These are phyloP conservation scores for Scenedesmus sp. DNA, from an alignment of 163 green algal genomes.

Conservation along the genomic window DNA sequence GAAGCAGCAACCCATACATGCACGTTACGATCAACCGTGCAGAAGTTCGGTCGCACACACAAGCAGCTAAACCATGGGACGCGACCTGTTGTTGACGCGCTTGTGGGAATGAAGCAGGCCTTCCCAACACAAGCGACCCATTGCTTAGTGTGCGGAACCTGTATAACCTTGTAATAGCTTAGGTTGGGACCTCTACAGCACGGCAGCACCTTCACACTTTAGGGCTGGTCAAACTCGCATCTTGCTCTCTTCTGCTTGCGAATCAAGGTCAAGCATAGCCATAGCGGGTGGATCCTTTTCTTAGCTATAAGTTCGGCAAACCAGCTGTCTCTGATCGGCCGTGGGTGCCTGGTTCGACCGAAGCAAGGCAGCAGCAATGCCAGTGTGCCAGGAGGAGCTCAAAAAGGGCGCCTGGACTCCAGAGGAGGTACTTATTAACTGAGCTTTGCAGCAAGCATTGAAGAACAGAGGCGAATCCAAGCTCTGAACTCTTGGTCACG, in stretches of 20 bases:
- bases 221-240: slow-evolving; percentile 7
- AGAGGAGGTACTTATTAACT: slow-evolving; percentile 52
- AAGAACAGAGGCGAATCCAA: not conserved
- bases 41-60: not conserved
- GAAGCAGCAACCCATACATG: too few species aligned
- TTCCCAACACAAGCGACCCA: not conserved
- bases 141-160: not conserved
- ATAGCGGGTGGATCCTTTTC: not conserved
- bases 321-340: not conserved
- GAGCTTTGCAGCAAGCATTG: not conserved
- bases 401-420: slow-evolving; percentile 83
- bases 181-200: not conserved
- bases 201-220: not conserved
- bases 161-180: not conserved
- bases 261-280: not conserved
- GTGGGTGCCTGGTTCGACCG: slow-evolving; percentile 13
- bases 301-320: not conserved
- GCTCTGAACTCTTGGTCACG: not conserved
- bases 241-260: not conserved
- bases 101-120: not conserved
- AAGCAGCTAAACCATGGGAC: not conserved
- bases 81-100: not conserved
- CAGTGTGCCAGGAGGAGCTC: slow-evolving; percentile 45
- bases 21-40: not conserved
- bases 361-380: not conserved